phyloP scores from a whole-genome alignment of 2,329 filamentous ascomycete genomes.

The Lachnellula subtilissima region DNA sequence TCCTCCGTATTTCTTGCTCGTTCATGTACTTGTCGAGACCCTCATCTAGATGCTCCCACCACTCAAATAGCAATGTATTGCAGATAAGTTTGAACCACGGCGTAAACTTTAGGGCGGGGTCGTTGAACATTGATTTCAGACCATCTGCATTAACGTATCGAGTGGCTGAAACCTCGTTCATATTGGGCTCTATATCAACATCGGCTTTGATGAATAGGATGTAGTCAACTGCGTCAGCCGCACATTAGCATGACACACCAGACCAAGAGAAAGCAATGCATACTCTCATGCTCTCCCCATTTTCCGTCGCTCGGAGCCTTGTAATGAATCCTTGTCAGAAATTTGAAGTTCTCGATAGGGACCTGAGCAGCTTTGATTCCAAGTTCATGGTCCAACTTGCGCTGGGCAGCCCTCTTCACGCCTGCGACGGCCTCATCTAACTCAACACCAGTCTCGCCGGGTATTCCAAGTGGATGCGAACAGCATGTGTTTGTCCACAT shows the following conservation, averaged over 20 bases:
- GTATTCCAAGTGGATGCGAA: constrained; percentile 89
- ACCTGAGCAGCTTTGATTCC: constrained; percentile 88
- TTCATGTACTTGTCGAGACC: constrained; percentile 81
- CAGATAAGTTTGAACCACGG: constrained; percentile 99
- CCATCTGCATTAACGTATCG: constrained; percentile 79
- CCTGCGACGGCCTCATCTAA: constrained; percentile 76
- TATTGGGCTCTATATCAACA: constrained; percentile 75
- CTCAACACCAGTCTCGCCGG: constrained; percentile 82
- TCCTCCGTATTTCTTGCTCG: constrained; percentile 82
- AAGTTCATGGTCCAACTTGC: constrained; percentile 91
- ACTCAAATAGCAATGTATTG: constrained; percentile 94
- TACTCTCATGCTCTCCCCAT: constrained; percentile 98
- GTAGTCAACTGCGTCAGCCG: constrained; percentile 70
- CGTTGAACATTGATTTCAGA: constrained; percentile 78
- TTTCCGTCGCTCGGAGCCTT: constrained; percentile 94
- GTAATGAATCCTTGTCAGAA: constrained; percentile 96
- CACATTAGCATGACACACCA: constrained; percentile 7
- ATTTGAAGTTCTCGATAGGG: constrained; percentile 84
- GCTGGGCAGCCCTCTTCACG: constrained; percentile 85
- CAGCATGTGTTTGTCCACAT: constrained; percentile 99
- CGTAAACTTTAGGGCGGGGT: constrained; percentile 79
- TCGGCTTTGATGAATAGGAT: constrained; percentile 97
- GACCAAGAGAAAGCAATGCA: constrained; percentile 33
- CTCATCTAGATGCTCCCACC: constrained; percentile 83
- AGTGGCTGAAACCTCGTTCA: constrained; percentile 83